Conservation (phyloP, 2,329 filamentous ascomycete species). For the Fusarium tuaranense region DNA sequence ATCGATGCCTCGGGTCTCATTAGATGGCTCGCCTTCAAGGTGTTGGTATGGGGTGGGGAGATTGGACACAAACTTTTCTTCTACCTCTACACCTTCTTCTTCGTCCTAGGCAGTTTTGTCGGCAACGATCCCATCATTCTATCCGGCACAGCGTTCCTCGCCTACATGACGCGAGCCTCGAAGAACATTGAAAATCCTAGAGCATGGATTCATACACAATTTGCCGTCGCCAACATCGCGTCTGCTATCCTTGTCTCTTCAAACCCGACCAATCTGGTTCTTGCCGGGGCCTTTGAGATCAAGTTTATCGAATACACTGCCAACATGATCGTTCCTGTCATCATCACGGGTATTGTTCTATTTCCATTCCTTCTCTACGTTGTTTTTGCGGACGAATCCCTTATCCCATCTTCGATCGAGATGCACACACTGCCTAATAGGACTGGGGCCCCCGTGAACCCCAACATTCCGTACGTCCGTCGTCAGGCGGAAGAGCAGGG, state of each 20-base stretch:
- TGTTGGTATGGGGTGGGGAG: constrained; percentile 74
- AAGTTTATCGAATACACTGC: constrained; percentile 80
- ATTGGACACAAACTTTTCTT: constrained; percentile 77
- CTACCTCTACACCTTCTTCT: constrained; percentile 81
- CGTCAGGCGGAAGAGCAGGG: constrained; percentile 66
- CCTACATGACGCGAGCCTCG: constrained; percentile 82
- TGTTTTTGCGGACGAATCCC: constrained; percentile 71
- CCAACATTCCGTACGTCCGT: constrained; percentile 76
- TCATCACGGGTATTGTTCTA: constrained; percentile 74
- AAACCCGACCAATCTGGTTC: constrained; percentile 81
- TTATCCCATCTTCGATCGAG: constrained; percentile 74
- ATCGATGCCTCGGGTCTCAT: constrained; percentile 82
- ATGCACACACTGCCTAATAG: constrained; percentile 75
- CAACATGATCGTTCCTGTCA: constrained; percentile 81
- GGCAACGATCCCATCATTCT: constrained; percentile 83
- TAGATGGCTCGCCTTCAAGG: constrained; percentile 76
- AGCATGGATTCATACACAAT: constrained; percentile 81
- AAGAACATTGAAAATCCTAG: constrained; percentile 77
- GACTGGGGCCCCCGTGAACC: constrained; percentile 72
- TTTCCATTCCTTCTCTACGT: constrained; percentile 79
- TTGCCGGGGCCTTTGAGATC: constrained; percentile 78
- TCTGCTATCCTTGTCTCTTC: constrained; percentile 83
- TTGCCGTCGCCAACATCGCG: constrained; percentile 78
- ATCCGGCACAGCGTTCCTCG: constrained; percentile 79
- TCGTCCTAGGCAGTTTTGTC: constrained; percentile 73